Base-by-base conservation (phyloP, 352 stramenopile genomes). In the Stramenopiles sp. region DNA sequence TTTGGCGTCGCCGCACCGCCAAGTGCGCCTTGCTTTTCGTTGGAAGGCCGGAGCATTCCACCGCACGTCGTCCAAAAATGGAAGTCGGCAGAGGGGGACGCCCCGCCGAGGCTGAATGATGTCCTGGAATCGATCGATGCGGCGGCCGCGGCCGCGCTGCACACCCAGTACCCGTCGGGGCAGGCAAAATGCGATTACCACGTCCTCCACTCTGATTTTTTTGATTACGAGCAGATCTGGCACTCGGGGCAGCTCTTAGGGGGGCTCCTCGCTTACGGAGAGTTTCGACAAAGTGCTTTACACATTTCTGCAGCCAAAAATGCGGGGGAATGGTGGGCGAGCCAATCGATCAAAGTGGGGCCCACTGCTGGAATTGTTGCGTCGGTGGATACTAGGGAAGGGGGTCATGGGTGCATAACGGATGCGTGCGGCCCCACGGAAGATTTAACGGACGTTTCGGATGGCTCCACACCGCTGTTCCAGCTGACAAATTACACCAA, bases 381-480 rank as follows among this genome's bases (percentile, higher is more conserved):
- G 12, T 63, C 43, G 25, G 25, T 25, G 25, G 43, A 63, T 63
- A 63, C 25, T 63, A 25, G 25, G 12, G 43, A 63, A 63, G 25
- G 25, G 12, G 43, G 43, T 18, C 25, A 63, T 63, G 43, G 43
- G 43, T 63, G 43, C 25, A 63, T 63, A 63, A 63, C 43, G 25
- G 43, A 63, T 63, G 43, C 43, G 25, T 63, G 43, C 43, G 43
- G 43, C 25, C 12, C 25, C 25, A 63, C 43, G 12, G 43, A 63
- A 63, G 43, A 63, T 25, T 63, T 63, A 63, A 63, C 43, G 43
- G 43, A 63, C 25, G 43, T 63, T 63, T 63, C 43, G 12, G 43
- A 63, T 63, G 43, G 43, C 12, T 63, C 43, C 12, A 12, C 12
- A 18, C 12, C 12, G 12, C 25, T 63, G 25, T 63, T 63, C 25